A percentile compares a stretch with the other conserved stretches of the same genome.
phyloP scores from a whole-genome alignment of 2,329 filamentous ascomycete genomes.

The Ophiostoma piceae region DNA sequence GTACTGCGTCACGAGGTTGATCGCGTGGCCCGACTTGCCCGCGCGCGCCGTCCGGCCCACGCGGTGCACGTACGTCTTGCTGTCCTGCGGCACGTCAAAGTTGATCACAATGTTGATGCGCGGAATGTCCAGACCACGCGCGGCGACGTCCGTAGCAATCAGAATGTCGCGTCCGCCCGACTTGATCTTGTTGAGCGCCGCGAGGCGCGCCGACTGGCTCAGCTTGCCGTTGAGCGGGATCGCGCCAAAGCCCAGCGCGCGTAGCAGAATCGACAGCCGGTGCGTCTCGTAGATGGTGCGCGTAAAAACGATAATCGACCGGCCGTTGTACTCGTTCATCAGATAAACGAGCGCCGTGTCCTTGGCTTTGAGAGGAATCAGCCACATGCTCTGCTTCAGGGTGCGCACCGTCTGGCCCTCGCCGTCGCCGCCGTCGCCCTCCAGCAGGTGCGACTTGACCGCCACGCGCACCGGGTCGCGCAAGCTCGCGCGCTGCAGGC shows the following conservation, averaged over 20 bases:
- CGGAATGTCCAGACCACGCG: constrained; percentile 86
- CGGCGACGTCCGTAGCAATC: constrained; percentile 89
- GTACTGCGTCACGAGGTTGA: constrained; percentile 81
- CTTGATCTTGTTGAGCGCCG: constrained; percentile 86
- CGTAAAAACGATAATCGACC: constrained; percentile 84
- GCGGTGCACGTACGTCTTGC: constrained; percentile 85
- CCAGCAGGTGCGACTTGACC: neutral
- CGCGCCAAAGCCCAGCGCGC: constrained; percentile 79
- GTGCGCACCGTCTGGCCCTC: constrained; percentile 91
- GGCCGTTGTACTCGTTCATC: constrained; percentile 79
- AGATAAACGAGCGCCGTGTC: constrained; percentile 85
- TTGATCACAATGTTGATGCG: constrained; percentile 85
- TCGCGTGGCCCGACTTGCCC: constrained; percentile 74
- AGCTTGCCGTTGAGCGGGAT: constrained; percentile 92
- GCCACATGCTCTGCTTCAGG: constrained; percentile 77
- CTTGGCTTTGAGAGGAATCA: constrained; percentile 81
- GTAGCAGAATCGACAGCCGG: constrained; percentile 74
- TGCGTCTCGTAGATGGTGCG: constrained; percentile 89
- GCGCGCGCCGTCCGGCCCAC: constrained; percentile 85
- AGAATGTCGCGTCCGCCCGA: constrained; percentile 75
- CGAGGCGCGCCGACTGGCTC: constrained; percentile 78
- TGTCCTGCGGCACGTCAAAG: constrained; percentile 75
- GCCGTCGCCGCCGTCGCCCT: constrained; percentile 56
- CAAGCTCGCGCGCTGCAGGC: constrained; percentile 81
- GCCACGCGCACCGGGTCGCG: constrained; percentile 47